Evolutionary conservation across 768 basidiomycete species (phyloP).

Genomic region (Tulasnella sp.): DNA sequence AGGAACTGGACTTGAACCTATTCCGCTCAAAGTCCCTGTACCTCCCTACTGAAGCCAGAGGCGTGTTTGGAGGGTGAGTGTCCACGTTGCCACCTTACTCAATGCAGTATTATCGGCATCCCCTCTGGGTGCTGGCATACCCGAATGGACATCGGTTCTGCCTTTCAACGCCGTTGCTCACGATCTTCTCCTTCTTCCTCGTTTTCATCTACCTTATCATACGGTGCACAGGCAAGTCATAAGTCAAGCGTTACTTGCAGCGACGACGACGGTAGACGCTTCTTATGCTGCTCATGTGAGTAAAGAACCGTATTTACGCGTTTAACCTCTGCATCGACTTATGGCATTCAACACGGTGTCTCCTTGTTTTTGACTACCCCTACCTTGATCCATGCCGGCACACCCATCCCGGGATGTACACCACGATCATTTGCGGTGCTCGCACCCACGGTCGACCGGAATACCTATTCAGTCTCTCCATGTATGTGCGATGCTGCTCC

Average conservation of each 20-base stretch:
- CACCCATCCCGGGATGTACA: neutral
- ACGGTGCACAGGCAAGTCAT: constrained; percentile 49
- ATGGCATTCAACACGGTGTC: no score
- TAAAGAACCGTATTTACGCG: constrained; percentile 13
- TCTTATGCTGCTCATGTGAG: constrained; percentile 64
- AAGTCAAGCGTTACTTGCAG: constrained; percentile 73
- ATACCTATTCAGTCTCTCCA: constrained; percentile 62
- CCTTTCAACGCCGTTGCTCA: no score
- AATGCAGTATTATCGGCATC: neutral
- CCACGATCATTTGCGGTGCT: neutral
- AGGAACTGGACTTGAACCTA: constrained; percentile 63
- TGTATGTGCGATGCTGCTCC: constrained; percentile 29
- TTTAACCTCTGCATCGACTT: constrained; percentile 2
- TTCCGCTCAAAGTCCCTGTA: constrained; percentile 59
- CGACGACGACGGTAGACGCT: constrained; percentile 61
- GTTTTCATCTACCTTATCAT: constrained; percentile 12
- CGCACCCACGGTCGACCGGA: neutral
- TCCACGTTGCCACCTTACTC: constrained; percentile 7
- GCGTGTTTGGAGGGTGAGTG: constrained; percentile 57
- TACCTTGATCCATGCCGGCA: neutral
- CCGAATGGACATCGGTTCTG: neutral
- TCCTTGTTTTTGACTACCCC: neutral
- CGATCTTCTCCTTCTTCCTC: neutral
- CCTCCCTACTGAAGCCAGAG: constrained; percentile 49
- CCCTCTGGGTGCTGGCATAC: neutral